Evolutionary conservation across 805 yeast genomes (phyloP), one percentile per base, ranked within the genome.

Genomic region (Ogataea paradorogensis): DNA sequence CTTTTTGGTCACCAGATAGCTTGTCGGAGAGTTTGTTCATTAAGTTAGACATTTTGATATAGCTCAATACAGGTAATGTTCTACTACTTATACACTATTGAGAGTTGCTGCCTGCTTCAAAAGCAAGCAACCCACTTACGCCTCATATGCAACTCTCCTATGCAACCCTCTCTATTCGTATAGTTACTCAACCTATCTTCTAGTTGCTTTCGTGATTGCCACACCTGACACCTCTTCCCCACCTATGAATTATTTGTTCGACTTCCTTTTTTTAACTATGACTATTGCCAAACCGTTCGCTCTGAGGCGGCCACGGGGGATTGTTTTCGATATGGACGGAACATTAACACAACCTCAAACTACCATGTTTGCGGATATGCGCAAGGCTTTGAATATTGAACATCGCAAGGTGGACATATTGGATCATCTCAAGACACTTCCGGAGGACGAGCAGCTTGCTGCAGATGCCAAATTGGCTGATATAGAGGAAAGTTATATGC

Each of bases 301-400:
- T 6, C 33, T 25, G 21, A 24, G 40, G 16, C 34, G 30, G 28
- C 35, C 36, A 11, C 33, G 10, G 48, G 86, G 86, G 0, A 55
- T 84, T 6, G 67, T 84, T 1, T 84, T 84, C 54, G 91, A 84
- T 52, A 83, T 84, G 91, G 91, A 84, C 55, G 90, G 90, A 5
- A 84, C 91, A 0, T 55, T 84, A 39, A 78, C 84, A 47, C 62
- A 74, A 10, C 87, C 88, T 1, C 87, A 81, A 43, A 59, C 66
- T 1, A 54, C 59, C 51, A 65, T 65, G 69, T 65, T 65, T 42
- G 46, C 50, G 9, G 77, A 76, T 33, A 81, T 82, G 87, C 66
- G 87, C 41, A 65, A 68, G 15, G 80, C 80, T 0, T 61, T 82
- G 16, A 78, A 80, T 1, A 66, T 80, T 9, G 55, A 54, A 10